Evolutionary conservation across 2,329 filamentous ascomycete genomes (phyloP), one percentile per base, ranked within the genome.

Genomic region (Fusarium transvaalense): DNA sequence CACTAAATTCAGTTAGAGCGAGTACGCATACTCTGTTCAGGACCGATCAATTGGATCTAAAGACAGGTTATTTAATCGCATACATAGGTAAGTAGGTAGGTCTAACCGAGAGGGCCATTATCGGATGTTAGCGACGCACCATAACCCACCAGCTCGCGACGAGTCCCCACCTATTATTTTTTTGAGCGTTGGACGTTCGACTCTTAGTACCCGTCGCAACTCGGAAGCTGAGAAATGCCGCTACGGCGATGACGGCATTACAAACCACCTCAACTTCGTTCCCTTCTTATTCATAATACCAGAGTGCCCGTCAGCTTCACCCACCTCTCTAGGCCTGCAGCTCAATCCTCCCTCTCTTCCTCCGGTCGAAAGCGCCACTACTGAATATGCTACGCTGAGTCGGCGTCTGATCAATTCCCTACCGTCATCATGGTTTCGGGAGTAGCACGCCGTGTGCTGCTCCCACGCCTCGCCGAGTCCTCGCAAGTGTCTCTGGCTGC

Each of bases 401-500:
- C 53, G 65, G 52, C 59, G 52, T 71, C 50, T 71, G 29, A 73
- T 63, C 69, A 62, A 64, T 69, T 67, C 66, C 65, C 72, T 64
- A 64, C 72, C 64, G 71, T 75, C 75, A 81, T 72, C 71, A 86
- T 86, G 84, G 81, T 80, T 77, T 80, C 82, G 79, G 83, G 81
- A 77, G 80, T 80, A 75, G 79, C 83, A 74, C 83, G 83, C 72
- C 82, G 81, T 74, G 79, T 79, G 78, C 79, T 85, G 79, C 79
- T 84, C 78, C 83, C 83, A 66, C 81, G 80, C 74, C 78, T 81
- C 76, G 78, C 78, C 71, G 77, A 78, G 67, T 73, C 73, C 77
- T 67, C 71, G 45, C 72, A 75, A 59, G 61, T 68, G 56, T 60
- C 69, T 58, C 53, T 71, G 47, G 52, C 66, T 38, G 59, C 66